A percentile compares a stretch with the other conserved stretches of the same genome.
Conservation (phyloP, 345 rosid species). For the Eutrema heterophyllum region DNA sequence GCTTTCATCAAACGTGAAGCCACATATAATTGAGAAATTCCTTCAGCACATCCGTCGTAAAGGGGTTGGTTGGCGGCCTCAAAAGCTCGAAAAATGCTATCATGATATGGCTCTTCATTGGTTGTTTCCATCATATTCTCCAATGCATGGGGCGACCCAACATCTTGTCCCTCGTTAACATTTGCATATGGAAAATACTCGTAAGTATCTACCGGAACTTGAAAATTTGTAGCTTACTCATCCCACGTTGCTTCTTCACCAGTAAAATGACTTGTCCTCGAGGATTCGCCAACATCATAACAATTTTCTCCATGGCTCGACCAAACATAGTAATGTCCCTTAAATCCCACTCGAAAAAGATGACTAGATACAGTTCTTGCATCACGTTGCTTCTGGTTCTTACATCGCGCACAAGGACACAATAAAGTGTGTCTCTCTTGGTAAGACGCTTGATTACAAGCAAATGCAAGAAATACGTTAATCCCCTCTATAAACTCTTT, state of each 20-base stretch:
- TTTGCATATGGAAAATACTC: background rate
- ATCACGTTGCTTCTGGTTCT: background rate
- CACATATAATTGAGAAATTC: background rate
- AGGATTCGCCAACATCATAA: no score
- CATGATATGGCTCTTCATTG: background rate
- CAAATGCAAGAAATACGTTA: background rate
- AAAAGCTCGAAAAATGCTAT: background rate
- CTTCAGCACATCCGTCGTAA: background rate
- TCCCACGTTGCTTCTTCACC: background rate
- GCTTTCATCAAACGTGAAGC: background rate
- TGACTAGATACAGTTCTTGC: background rate
- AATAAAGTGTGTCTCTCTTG: background rate
- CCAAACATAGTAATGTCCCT: background rate
- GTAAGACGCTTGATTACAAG: background rate
- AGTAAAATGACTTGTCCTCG: no score
- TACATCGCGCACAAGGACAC: background rate
- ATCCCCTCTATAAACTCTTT: no score
- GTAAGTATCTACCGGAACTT: background rate
- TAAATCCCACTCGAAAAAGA: background rate
- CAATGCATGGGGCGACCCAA: no score
- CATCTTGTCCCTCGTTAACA: background rate
- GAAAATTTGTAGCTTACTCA: background rate
- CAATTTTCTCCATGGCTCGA: background rate
- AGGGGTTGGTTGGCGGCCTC: background rate
- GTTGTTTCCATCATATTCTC: background rate